Evolutionary conservation across 2,329 filamentous ascomycete genomes (phyloP).

Genomic region (Fusarium pseudonygamai): DNA sequence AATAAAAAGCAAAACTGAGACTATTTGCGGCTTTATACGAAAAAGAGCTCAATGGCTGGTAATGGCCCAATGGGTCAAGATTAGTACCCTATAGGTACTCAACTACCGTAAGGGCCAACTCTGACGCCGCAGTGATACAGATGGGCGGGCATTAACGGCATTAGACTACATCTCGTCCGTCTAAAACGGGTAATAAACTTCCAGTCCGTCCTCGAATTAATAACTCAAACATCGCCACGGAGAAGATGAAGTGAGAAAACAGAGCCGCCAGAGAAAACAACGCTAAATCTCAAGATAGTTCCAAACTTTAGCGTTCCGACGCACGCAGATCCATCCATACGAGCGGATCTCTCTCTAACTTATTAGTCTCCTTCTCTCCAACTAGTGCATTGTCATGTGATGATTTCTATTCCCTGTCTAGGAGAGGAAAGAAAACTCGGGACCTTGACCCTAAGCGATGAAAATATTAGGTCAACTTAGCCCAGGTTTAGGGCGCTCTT

Average conservation of each 20-base stretch:
- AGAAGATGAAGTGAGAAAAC: slow-evolving; percentile 5
- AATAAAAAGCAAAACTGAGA: not conserved
- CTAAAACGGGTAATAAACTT: not conserved
- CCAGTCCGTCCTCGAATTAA: not conserved
- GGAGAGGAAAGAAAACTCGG: too few relatives aligned
- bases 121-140: not conserved
- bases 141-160: not conserved
- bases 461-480: too few relatives aligned
- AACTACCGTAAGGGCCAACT: not conserved
- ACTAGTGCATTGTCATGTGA: slow-evolving; percentile 30
- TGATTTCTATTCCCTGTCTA: not conserved
- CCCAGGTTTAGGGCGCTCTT: too few relatives aligned
- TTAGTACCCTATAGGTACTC: not conserved
- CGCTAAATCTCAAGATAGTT: slow-evolving; percentile 8
- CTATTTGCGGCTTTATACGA: not conserved
- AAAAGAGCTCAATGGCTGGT: not conserved
- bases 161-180: not conserved
- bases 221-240: not conserved
- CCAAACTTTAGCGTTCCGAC: not conserved
- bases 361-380: not conserved
- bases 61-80: too few relatives aligned
- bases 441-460: too few relatives aligned
- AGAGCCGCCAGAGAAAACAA: slow-evolving; percentile 25
- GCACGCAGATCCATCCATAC: slow-evolving; percentile 13
- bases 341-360: not conserved